phyloP scores from a whole-genome alignment of 768 basidiomycete genomes.

The Galerina sulciceps region DNA sequence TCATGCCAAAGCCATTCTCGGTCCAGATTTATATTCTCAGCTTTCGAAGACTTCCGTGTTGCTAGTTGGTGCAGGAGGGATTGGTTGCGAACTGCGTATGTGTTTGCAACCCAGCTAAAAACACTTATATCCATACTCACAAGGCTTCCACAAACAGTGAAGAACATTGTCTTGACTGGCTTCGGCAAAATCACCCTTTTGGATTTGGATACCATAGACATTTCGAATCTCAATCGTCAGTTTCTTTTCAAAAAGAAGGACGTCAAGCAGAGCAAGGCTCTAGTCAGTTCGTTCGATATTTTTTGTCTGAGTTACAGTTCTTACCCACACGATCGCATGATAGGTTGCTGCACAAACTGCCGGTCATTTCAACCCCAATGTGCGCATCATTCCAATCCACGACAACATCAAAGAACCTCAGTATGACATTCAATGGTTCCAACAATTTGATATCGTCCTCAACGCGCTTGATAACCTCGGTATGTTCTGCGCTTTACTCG shows the following conservation, averaged over 20 bases:
- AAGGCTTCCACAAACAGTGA: slow-evolving; percentile 57
- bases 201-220: slow-evolving; percentile 97
- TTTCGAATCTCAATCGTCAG: slow-evolving; percentile 96
- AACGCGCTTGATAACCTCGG: slow-evolving; percentile 97
- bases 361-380: slow-evolving; percentile 84
- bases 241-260: slow-evolving; percentile 98
- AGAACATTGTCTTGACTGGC: slow-evolving; percentile 92
- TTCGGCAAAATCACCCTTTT: slow-evolving; percentile 92
- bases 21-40: slow-evolving; percentile 65
- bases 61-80: slow-evolving; percentile 94
- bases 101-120: slow-evolving; percentile 9
- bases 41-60: slow-evolving; percentile 73
- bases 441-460: slow-evolving; percentile 87
- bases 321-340: not conserved
- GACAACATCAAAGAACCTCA: slow-evolving; percentile 94
- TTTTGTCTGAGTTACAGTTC: not conserved
- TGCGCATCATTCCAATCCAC: slow-evolving; percentile 86
- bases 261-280: slow-evolving; percentile 94
- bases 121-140: too few species aligned
- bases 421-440: slow-evolving; percentile 91
- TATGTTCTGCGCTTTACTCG: slow-evolving; percentile 36
- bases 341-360: slow-evolving; percentile 87
- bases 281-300: slow-evolving; percentile 52
- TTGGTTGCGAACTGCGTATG: slow-evolving; percentile 94
- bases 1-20: slow-evolving; percentile 82